Conservation (phyloP, 805 yeast genomes). For the Ogataea neopini region DNA sequence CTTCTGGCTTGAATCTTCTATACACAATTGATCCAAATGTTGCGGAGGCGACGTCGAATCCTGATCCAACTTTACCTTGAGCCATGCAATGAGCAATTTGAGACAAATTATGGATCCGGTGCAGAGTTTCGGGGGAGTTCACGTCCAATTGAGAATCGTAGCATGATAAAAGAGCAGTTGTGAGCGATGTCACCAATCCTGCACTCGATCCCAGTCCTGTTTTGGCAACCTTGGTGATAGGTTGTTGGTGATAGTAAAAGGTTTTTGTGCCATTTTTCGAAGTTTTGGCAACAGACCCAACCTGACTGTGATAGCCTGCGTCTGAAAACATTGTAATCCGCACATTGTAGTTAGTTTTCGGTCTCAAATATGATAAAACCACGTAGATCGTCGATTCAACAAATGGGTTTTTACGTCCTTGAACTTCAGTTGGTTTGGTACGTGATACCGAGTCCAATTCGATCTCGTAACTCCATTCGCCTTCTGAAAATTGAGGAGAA, state of each 20-base stretch:
- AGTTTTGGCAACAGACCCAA: conserved; percentile 38
- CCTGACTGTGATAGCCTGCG: conserved; percentile 84
- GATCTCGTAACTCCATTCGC: conserved; percentile 63
- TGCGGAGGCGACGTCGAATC: conserved; percentile 97
- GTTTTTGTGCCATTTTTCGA: conserved; percentile 39
- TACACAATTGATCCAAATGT: conserved; percentile 87
- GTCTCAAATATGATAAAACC: conserved; percentile 53
- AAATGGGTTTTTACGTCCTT: conserved; percentile 62
- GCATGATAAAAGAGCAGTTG: conserved; percentile 63
- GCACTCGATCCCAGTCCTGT: conserved; percentile 98
- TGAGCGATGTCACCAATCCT: conserved; percentile 79
- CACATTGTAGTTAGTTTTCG: conserved; percentile 36
- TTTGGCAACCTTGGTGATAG: conserved; percentile 76
- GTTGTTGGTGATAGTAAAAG: conserved; percentile 60
- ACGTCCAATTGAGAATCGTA: conserved; percentile 39
- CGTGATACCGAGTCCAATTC: conserved; percentile 15
- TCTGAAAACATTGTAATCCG: conserved; percentile 75
- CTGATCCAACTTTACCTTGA: conserved; percentile 94
- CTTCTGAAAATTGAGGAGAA: conserved; percentile 78
- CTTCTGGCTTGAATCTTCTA: conserved; percentile 65
- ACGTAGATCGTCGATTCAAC: conserved; percentile 61
- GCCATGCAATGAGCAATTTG: conserved; percentile 93
- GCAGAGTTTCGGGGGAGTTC: conserved; percentile 23
- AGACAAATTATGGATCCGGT: conserved; percentile 73
- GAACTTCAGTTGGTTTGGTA: conserved; percentile 15